Conservation (phyloP, 306 rosid species). For the Sindora glabra region DNA sequence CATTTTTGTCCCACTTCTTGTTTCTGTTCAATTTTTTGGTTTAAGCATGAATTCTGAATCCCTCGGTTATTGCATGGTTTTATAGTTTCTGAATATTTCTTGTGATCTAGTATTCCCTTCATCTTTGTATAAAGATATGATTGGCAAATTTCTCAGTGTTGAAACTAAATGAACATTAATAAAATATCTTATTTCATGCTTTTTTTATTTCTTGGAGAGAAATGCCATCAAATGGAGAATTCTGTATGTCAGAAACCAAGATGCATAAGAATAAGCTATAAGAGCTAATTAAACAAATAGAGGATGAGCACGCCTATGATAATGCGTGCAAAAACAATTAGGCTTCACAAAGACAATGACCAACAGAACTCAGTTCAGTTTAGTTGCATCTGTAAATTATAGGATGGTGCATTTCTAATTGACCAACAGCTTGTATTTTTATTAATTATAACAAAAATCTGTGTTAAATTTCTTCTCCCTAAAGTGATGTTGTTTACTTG, state of each 20-base stretch:
- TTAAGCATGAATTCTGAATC: not conserved
- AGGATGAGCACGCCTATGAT: slow-evolving; percentile 27
- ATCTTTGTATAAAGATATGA: not conserved
- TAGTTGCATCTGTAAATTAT: too few relatives aligned
- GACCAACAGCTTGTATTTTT: not conserved
- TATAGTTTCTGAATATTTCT: not conserved
- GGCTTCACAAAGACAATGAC: slow-evolving; percentile 30
- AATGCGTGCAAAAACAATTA: slow-evolving; percentile 35
- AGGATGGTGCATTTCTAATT: too few relatives aligned
- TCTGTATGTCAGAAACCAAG: slow-evolving; percentile 38
- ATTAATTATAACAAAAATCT: not conserved
- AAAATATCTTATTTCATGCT: not conserved
- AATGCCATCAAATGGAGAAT: slow-evolving; percentile 39
- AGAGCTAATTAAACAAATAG: slow-evolving; percentile 34
- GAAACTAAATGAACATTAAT: not conserved
- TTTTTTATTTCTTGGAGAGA: slow-evolving; percentile 3
- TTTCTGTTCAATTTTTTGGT: not conserved
- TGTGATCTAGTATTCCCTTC: not conserved
- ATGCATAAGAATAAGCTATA: slow-evolving; percentile 40
- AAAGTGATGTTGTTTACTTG: not conserved
- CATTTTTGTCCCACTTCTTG: not conserved
- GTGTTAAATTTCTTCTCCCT: too few relatives aligned
- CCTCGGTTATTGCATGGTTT: not conserved
- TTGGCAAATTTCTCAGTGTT: not conserved
- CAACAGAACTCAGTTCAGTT: slow-evolving; percentile 40